Evolutionary conservation across 441 rosid species (phyloP), one percentile per base, ranked within the genome.

Genomic region (Gossypium schwendimanii): DNA sequence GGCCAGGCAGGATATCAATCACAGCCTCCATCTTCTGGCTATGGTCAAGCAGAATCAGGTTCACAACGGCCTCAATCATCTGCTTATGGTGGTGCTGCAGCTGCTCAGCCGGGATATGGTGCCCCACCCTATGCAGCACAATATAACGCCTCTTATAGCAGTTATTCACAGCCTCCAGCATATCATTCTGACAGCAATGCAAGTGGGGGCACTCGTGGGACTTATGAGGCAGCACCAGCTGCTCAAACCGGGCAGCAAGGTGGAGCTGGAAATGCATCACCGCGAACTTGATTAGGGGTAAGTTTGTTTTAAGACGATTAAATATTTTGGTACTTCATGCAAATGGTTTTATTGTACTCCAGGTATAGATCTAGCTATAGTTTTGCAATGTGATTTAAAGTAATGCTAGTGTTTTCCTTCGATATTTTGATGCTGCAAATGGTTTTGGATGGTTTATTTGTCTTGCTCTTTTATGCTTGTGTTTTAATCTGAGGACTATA

Each of bases 231-330:
- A 8, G 73, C 90, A 0, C 78, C 92, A 12, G 80, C 86, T 70
- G 14, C 91, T 7, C 91, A 88, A 77, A 69, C 87, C 63, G 85
- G 69, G 71, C 91, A 84, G 73, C 93, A 79, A 58, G 75, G 86
- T 73, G 96, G 84, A 50, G 91, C 80, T n/a, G 76, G 91, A 1
- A 89, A 91, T 68, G 77, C 92, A 14, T 94, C 99, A 0, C 99
- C 97, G 0, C 81, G 81, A 49, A 84, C 88, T 75, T 91, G 76
- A 84, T 72, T 4, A 61, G 50, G 54, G 53, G 71, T 69, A 20
- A 54, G 70, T n/a, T 62, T 26, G 60, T 63, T 39, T 64, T 36
- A 57, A 28, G 49, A 54, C 15, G 7, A 61, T 45, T 53, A 28
- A 49, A 21, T 52, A 41, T 36, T 20, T 74, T 47, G 54, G 47